Conservation (phyloP, 768 basidiomycete genomes). For the Lanmaoa rubissima region DNA sequence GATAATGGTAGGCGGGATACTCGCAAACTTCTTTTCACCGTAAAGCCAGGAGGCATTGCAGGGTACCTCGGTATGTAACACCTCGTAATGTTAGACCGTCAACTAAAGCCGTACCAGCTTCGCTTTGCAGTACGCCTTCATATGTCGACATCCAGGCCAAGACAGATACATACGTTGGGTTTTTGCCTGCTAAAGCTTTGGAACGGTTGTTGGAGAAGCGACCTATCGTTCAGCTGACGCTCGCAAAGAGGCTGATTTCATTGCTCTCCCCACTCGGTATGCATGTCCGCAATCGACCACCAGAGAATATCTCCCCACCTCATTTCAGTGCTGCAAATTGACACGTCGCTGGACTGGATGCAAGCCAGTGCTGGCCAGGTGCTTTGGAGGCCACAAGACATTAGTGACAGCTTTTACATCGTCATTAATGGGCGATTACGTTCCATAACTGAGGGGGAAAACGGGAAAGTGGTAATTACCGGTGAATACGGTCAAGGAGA, state of each 20-base stretch:
- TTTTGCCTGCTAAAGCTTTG: constrained; percentile 83
- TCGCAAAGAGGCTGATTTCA: constrained; percentile 95
- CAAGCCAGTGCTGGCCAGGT: constrained; percentile 96
- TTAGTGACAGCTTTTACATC: constrained; percentile 95
- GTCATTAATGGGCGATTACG: constrained; percentile 96
- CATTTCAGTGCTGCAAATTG: constrained; percentile 84
- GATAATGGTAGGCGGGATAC: constrained; percentile 33
- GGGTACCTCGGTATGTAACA: constrained; percentile 79
- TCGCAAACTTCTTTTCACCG: constrained; percentile 83
- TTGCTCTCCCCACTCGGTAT: constrained; percentile 88
- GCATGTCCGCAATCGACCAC: constrained; percentile 14
- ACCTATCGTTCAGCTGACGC: constrained; percentile 92
- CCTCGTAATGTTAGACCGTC: neutral
- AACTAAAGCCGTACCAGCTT: constrained; percentile 48
- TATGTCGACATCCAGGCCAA: constrained; percentile 98
- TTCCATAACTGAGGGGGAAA: constrained; percentile 78
- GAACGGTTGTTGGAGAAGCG: constrained; percentile 89
- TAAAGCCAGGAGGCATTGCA: constrained; percentile 96
- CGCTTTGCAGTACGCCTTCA: constrained; percentile 86
- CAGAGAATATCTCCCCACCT: constrained; percentile 5
- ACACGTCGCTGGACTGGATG: constrained; percentile 97
- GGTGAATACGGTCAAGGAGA: constrained; percentile 98
- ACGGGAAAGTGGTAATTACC: constrained; percentile 74
- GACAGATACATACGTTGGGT: constrained; percentile 98
- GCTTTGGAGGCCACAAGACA: constrained; percentile 87